Percentiles rank a stretch among this genome's conserved stretches.
Evolutionary conservation across 2,329 filamentous ascomycete genomes (phyloP).

Genomic region (Cordyceps militaris): DNA sequence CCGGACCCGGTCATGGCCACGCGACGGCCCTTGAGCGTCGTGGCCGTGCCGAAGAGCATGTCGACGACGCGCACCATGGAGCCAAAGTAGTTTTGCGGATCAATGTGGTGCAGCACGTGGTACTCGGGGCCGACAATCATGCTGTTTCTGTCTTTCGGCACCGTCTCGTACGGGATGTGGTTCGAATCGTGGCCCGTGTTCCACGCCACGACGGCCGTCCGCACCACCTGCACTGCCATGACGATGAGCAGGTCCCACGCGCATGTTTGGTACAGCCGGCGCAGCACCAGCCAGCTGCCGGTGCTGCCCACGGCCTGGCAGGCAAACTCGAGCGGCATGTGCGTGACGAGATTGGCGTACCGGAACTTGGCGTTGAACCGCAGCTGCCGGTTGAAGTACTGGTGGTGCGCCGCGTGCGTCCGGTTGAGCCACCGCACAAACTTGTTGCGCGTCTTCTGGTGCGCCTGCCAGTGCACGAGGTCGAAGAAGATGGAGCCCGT

Average conservation of each 20-base stretch:
- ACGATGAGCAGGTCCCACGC: conserved; percentile 8
- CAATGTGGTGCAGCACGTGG: conserved; percentile 17
- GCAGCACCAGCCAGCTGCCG: conserved; percentile 7
- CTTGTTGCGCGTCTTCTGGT: conserved; percentile 6
- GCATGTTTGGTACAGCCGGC: neutral
- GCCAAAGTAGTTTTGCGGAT: conserved; percentile 18
- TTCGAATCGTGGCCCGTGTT: conserved; percentile 16
- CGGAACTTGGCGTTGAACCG: conserved; percentile 9
- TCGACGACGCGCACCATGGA: conserved; percentile 17
- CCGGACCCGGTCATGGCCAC: conserved; percentile 15
- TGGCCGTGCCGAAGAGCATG: conserved; percentile 15
- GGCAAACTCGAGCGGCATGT: conserved; percentile 13
- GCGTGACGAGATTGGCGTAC: conserved; percentile 8
- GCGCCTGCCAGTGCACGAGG: conserved; percentile 13
- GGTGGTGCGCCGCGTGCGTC: conserved; percentile 12
- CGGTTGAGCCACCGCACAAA: conserved; percentile 11
- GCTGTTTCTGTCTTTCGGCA: conserved; percentile 13
- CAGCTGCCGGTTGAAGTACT: conserved; percentile 12
- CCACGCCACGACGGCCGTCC: conserved; percentile 12
- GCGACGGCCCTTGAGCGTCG: conserved; percentile 14
- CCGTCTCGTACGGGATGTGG: conserved; percentile 10
- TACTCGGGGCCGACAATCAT: conserved; percentile 16
- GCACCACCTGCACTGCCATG: neutral
- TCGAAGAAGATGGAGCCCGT: conserved; percentile 10
- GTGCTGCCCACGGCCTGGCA: conserved; percentile 11